A percentile compares a stretch with the other conserved stretches of the same genome.
Evolutionary conservation across 2,329 filamentous ascomycete genomes (phyloP).

Genomic region (Talaromyces sp.): DNA sequence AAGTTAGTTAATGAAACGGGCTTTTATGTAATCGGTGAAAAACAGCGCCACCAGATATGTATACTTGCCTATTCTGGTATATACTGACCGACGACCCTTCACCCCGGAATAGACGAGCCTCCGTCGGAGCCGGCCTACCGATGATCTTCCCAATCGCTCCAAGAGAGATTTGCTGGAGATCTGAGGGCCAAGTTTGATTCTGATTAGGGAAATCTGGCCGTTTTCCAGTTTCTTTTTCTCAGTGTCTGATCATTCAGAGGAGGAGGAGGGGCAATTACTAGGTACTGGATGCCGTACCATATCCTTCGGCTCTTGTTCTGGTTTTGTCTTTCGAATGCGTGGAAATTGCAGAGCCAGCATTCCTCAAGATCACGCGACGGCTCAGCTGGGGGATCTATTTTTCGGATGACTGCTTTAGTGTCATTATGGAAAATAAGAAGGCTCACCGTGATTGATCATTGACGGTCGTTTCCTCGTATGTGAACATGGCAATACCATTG

Average conservation of each 20-base stretch:
- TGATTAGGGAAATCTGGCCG: background rate
- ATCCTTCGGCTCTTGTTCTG: background rate
- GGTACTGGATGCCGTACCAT: background rate
- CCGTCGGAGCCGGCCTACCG: slow-evolving; percentile 4
- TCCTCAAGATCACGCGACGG: slow-evolving; percentile 30
- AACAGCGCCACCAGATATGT: slow-evolving; percentile 15
- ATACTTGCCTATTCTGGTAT: slow-evolving; percentile 16
- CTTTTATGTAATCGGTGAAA: background rate
- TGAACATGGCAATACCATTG: background rate
- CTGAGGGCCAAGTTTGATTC: background rate
- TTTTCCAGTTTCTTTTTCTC: background rate
- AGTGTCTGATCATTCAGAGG: background rate
- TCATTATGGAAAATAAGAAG: slow-evolving; percentile 15
- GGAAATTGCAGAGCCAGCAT: slow-evolving; percentile 10
- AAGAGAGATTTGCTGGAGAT: background rate
- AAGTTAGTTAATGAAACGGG: slow-evolving; percentile 7
- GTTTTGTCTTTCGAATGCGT: background rate
- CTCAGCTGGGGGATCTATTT: slow-evolving; percentile 23
- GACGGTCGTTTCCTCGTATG: background rate
- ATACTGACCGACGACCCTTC: background rate
- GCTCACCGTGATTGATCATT: slow-evolving; percentile 4
- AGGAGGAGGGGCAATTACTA: background rate
- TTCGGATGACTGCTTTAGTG: slow-evolving; percentile 30
- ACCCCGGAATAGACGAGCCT: background rate
- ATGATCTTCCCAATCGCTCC: slow-evolving; percentile 3